Percentiles rank a stretch among this genome's conserved stretches.
These are phyloP conservation scores for Backusella tuberculispora DNA, from an alignment of 192 early-diverging fungal genomes.

Conservation along the genomic window DNA sequence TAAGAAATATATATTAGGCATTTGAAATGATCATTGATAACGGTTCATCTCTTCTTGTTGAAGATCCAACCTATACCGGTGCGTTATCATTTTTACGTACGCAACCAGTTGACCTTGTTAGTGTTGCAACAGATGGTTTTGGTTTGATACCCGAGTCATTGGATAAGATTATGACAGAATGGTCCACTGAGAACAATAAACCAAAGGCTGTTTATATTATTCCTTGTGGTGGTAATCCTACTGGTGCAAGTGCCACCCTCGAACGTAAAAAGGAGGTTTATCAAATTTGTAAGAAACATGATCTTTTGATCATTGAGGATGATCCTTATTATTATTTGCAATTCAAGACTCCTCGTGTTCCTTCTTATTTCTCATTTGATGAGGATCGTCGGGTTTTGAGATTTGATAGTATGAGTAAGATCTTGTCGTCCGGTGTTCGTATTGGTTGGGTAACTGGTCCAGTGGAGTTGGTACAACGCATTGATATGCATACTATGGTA, in stretches of 20 bases:
- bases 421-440: constrained; percentile 86
- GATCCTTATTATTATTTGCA: constrained; percentile 97
- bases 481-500: constrained; percentile 75
- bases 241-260: constrained; percentile 78
- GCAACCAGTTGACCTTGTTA: constrained; percentile 50
- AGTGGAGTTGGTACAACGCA: constrained; percentile 71
- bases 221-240: constrained; percentile 90
- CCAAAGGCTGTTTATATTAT: constrained; percentile 73
- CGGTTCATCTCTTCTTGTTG: constrained; percentile 53
- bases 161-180: constrained; percentile 47
- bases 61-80: constrained; percentile 57
- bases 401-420: constrained; percentile 92
- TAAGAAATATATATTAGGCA: constrained; percentile 29
- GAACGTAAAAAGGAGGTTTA: constrained; percentile 83
- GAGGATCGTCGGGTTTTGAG: constrained; percentile 86
- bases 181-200: constrained; percentile 38
- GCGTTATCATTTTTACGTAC: constrained; percentile 49
- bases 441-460: constrained; percentile 80
- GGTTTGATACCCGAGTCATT: constrained; percentile 68
- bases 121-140: constrained; percentile 48
- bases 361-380: constrained; percentile 88
- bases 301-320: constrained; percentile 91
- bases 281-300: constrained; percentile 70
- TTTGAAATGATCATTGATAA: constrained; percentile 56
- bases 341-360: constrained; percentile 43